Evolutionary conservation across 2,329 filamentous ascomycete species (phyloP).

Genomic region (Talaromyces albobiverticillius): DNA sequence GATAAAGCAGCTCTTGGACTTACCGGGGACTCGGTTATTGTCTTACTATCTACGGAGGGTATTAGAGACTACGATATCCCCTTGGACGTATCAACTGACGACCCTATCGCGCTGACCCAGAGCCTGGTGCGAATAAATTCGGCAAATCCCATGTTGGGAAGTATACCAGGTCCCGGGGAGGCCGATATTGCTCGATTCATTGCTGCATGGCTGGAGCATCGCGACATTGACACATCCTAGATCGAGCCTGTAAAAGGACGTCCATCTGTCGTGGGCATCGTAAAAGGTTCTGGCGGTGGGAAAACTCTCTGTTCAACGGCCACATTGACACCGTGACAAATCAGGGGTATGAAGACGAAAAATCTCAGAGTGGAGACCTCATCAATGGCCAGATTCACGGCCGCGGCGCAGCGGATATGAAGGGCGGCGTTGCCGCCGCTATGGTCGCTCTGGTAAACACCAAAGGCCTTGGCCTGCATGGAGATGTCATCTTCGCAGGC

Average conservation of each 20-base stretch:
- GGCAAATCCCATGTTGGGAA: conserved; percentile 45
- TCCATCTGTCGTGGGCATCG: conserved; percentile 51
- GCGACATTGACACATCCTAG: conserved; percentile 51
- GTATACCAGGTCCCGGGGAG: conserved; percentile 46
- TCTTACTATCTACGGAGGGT: conserved; percentile 68
- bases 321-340: conserved; percentile 54
- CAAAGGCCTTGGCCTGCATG: conserved; percentile 30
- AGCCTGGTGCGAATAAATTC: conserved; percentile 51
- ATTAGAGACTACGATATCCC: conserved; percentile 52
- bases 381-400: not conserved
- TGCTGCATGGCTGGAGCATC: conserved; percentile 50
- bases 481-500: conserved; percentile 53
- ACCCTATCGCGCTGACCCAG: conserved; percentile 44
- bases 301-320: conserved; percentile 52
- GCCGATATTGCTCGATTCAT: conserved; percentile 47
- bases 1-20: conserved; percentile 33
- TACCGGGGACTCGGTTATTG: conserved; percentile 53
- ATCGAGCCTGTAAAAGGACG: conserved; percentile 47
- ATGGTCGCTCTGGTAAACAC: conserved; percentile 43
- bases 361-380: conserved; percentile 43
- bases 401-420: conserved; percentile 21
- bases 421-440: conserved; percentile 49
- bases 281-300: conserved; percentile 47
- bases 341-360: conserved; percentile 45
- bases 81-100: conserved; percentile 39